Percentiles rank a stretch among this genome's conserved stretches.
Conservation (phyloP, 352 stramenopile species). For the Phytopythium ostracodes region DNA sequence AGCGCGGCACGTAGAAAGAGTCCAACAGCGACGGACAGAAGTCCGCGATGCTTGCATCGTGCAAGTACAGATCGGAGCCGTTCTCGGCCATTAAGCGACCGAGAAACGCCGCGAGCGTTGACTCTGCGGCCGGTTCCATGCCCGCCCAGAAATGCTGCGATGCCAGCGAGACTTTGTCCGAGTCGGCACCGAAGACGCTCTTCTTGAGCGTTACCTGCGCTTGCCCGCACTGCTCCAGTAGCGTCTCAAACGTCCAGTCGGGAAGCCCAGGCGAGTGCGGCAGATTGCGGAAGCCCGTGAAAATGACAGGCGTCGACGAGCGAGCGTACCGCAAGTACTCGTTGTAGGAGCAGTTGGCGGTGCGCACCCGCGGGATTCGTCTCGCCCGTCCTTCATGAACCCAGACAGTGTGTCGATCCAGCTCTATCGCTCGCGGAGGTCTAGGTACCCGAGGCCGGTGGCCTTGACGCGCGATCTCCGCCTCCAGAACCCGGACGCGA, state of each 20-base stretch:
- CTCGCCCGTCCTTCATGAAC: not conserved
- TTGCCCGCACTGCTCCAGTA: conserved; percentile 15
- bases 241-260: conserved; percentile 14
- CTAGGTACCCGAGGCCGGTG: not conserved
- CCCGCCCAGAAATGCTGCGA: conserved; percentile 16
- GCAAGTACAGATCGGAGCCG: conserved; percentile 23
- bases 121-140: conserved; percentile 9
- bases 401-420: not conserved
- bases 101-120: conserved; percentile 9
- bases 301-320: conserved; percentile 26
- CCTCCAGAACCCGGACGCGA: not conserved
- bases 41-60: conserved; percentile 23
- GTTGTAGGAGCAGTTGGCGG: conserved; percentile 13
- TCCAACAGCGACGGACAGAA: conserved; percentile 30
- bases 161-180: not conserved
- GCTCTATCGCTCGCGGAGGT: not conserved
- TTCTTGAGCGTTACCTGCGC: conserved; percentile 16
- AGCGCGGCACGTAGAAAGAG: conserved; percentile 19
- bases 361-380: not conserved
- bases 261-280: conserved; percentile 18
- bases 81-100: conserved; percentile 12
- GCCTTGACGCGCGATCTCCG: not conserved
- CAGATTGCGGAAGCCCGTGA: conserved; percentile 16
- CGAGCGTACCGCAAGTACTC: conserved; percentile 18
- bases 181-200: not conserved